Evolutionary conservation across 306 rosid species (phyloP), one percentile per base, ranked within the genome.

Genomic region (Datisca glomerata): DNA sequence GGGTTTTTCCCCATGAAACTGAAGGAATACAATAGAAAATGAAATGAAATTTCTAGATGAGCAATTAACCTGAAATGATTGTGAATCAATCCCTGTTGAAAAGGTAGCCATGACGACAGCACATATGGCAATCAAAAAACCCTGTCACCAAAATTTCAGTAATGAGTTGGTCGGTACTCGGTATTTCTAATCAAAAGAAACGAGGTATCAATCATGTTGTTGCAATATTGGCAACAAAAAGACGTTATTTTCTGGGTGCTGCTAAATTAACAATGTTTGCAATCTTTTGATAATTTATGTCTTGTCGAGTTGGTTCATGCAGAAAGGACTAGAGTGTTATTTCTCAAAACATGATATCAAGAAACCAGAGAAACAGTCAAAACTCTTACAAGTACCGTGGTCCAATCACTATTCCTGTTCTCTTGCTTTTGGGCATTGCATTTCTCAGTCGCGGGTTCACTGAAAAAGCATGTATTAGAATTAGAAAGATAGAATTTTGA

Each of bases 81-180:
- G 67, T 15, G 94, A 75, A 75, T 86, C 96, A 36, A 81, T 71
- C 53, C 96, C 96, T 1, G 94, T 86, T 18, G 96, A 86, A 59
- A 86, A 78, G 16, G 94, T 72, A 33, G 94, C 94, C 77, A 79
- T 61, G 41, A 86, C 94, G 46, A 78, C 65, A 2, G 84, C 86
- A 48, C 68, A 73, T 54, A 81, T 66, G 13, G 96, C 96, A 8
- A 86, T 66, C 23, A 81, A 58, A 55, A 86, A 86, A 43, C 94
- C 67, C 96, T 86, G 52, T 33, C 17, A 47, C 31, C 41, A 75
- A 42, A 49, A 51, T 28, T 16, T 46, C 25, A 17, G 39, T 18
- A 25, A 28, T n/a, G n/a, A n/a, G n/a, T n/a, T n/a, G n/a, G n/a
- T n/a, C n/a, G n/a, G n/a, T n/a, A n/a, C n/a, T n/a, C n/a, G n/a